Base-by-base conservation (phyloP, 2,329 filamentous ascomycete genomes). In the Fusarium sp. region DNA sequence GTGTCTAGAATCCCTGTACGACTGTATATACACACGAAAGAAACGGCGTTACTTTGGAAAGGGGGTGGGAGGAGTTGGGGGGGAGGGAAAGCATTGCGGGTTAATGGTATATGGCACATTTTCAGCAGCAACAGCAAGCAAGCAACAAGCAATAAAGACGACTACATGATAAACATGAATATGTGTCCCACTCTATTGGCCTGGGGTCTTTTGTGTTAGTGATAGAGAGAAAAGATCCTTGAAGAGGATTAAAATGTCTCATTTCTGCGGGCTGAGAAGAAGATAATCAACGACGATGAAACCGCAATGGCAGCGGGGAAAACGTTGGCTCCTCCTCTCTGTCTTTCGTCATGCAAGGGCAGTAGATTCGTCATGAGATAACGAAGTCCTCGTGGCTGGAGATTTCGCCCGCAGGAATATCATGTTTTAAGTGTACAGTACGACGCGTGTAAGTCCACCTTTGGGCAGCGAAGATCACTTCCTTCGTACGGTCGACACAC, bases 1-100 rank as follows among this genome's bases (percentile, higher is more conserved):
- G 53, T 51, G 57, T 62, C 36, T 53, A 36, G 16, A 16, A 70
- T 65, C 58, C 67, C 70, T 67, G 63, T 64, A 74, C 33, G 64
- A 70, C 53, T 73, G 67, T 70, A 61, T 68, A 74, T 74, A 74
- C 72, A 72, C 72, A 72, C 40, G 50, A 72, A 54, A 56, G 60
- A 62, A 62, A 51, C 51, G 72, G 72, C 72, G 72, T 74, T 74
- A 46, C 66, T 65, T 53, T 34, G 56, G 65, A 29, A 27, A 20
- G 44, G 23, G 44, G 38, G 58, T 14, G 40, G 40, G 57, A 38
- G 44, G 49, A 25, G 29, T 55, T 60, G 34, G 23, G 9, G 25
- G 49, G 36, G 44, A 23, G n/a, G 56, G 31, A 16, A 29, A 58
- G 44, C 40, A 49, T 64, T 56, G 16, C 54, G 31, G 59, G 58